Evolutionary conservation across 805 yeast genomes (phyloP).

Genomic region (Metschnikowia cubensis): DNA sequence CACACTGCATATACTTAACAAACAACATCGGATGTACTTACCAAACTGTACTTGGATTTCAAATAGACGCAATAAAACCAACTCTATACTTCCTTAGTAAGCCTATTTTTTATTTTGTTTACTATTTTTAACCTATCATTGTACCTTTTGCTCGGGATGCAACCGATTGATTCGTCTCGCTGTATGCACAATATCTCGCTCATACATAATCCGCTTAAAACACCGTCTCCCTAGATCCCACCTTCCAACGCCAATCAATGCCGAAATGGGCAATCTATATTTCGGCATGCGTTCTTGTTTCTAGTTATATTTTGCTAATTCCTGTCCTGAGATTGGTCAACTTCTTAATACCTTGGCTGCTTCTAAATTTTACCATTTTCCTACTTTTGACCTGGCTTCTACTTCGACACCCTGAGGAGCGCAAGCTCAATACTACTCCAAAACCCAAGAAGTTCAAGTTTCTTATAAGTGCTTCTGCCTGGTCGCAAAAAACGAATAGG

Average conservation of each 20-base stretch:
- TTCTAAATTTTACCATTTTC: not conserved
- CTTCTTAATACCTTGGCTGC: not conserved
- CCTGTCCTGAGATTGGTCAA: not conserved
- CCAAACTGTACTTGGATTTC: not conserved
- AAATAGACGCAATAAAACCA: too few species aligned
- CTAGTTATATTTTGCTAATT: not conserved
- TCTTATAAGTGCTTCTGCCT: not conserved
- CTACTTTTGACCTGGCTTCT: not conserved
- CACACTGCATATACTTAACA: not conserved
- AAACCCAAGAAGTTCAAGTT: not conserved
- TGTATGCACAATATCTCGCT: slow-evolving; percentile 3
- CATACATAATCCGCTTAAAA: not conserved
- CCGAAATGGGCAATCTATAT: slow-evolving; percentile 3
- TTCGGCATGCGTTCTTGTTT: not conserved
- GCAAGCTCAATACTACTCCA: not conserved
- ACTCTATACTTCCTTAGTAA: not conserved
- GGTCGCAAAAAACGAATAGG: not conserved
- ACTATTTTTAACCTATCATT: not conserved
- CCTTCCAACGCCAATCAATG: not conserved
- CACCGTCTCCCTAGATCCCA: not conserved
- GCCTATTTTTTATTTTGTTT: too few species aligned
- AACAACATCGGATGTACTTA: not conserved
- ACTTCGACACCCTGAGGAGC: not conserved
- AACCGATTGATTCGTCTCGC: not conserved
- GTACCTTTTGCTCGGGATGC: not conserved